Base-by-base conservation (phyloP, 1,284 basidiomycete genomes). In the Ceratorhiza oryzae-sativae region DNA sequence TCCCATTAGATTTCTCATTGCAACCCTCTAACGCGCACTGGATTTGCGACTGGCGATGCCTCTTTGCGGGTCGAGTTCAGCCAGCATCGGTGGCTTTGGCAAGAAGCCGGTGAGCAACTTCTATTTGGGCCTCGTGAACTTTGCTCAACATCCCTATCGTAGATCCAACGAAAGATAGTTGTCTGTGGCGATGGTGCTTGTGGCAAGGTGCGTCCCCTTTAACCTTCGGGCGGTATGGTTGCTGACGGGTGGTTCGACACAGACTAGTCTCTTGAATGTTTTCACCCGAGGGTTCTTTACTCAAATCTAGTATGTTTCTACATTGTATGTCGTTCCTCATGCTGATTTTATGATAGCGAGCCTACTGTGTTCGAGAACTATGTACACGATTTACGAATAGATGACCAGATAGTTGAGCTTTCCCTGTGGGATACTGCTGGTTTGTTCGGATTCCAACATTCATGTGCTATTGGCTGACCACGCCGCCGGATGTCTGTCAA, bases 371-470 rank as follows among this genome's bases (percentile, higher is more conserved):
- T 96, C 76, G 94, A 97, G 80, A 96, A 96, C 82, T 95, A 95
- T 77, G 93, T 96, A 5, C 92, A 95, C 78, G 90, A 93, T 75
- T 81, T 95, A 56, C 86, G 86, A 74, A 87, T 97, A 27, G 93
- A 95, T 72, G 92, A 92, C 39, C 90, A 92, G 76, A 79, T 86
- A 23, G 89, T 98, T 12, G 96, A 98, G 78, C 83, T 98, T 59
- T 94, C 93, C 77, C 79, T 98, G 72, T 98, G 96, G 96, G 97
- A 98, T 80, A 98, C 96, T 48, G 96, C 96, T 45, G 94, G 94
- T 93, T 77, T 76, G 88, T 82, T 58, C 65, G 23, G 3, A 56
- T 25, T 65, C 34, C 46, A 34, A 71, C 23, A 56, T 75, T 63
- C 68, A 71, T 55, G 34, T 68, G 39, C 30, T 20, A 27, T 12